phyloP scores from a whole-genome alignment of 179 eudicot genomes.

The Camellia oleifera region DNA sequence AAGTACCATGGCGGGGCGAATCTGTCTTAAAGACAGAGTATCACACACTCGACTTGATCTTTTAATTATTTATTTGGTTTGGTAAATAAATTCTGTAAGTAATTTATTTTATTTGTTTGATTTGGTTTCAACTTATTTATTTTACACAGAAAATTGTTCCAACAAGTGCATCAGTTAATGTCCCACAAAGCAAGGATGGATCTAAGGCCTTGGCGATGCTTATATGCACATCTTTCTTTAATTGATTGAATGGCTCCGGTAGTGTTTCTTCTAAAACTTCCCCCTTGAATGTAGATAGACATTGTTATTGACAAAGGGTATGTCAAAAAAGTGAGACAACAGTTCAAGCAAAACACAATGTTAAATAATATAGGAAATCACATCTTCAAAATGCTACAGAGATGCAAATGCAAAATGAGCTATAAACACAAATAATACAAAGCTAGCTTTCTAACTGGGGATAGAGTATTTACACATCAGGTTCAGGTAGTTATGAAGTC shows the following conservation, averaged over 20 bases:
- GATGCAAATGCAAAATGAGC: too few species aligned
- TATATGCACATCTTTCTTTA: slow-evolving; percentile 27
- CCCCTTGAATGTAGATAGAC: slow-evolving; percentile 32
- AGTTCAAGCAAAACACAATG: neutral
- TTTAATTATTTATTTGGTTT: too few species aligned
- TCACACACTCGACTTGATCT: too few species aligned
- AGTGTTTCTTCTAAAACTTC: slow-evolving; percentile 70
- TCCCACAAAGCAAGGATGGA: neutral
- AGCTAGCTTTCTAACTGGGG: neutral
- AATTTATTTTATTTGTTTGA: too few species aligned
- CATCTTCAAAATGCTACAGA: too few species aligned
- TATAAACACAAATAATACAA: neutral
- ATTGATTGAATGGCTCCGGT: slow-evolving; percentile 53
- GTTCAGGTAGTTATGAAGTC: too few species aligned
- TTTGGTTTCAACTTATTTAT: too few species aligned
- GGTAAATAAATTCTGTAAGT: too few species aligned
- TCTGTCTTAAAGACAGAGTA: too few species aligned
- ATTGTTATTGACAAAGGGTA: neutral
- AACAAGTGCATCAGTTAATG: neutral
- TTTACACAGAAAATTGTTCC: too few species aligned
- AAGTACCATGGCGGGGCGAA: too few species aligned
- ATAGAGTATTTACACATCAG: neutral
- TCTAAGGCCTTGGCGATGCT: slow-evolving; percentile 14
- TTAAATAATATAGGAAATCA: too few species aligned
- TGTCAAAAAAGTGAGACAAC: neutral